phyloP scores from a whole-genome alignment of 1,284 basidiomycete species.

The Fomitopsis palustris region DNA sequence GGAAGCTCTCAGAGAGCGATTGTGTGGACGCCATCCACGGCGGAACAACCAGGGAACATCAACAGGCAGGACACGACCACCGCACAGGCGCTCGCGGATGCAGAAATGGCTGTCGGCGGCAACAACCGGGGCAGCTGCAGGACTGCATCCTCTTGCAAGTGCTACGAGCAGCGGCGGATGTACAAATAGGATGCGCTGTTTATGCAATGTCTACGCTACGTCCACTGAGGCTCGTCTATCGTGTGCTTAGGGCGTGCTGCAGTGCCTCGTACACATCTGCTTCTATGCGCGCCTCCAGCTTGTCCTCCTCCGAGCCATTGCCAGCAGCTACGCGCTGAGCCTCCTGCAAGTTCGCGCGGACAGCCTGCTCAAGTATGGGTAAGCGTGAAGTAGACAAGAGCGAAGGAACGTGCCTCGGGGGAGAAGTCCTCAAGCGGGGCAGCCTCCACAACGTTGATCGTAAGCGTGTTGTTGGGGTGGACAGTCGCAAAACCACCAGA shows the following conservation, averaged over 20 bases:
- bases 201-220: not conserved
- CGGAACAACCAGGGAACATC: not conserved
- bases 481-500: conserved; percentile 98
- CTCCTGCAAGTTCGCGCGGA: conserved; percentile 88
- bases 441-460: conserved; percentile 97
- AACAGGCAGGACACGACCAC: not conserved
- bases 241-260: conserved; percentile 75
- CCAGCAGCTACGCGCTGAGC: conserved; percentile 82
- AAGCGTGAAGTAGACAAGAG: not conserved
- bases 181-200: not conserved
- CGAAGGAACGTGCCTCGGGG: conserved; percentile 55
- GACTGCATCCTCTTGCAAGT: not conserved
- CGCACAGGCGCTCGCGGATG: not conserved
- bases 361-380: conserved; percentile 51
- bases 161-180: not conserved
- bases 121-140: not conserved
- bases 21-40: not conserved
- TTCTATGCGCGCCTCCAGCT: conserved; percentile 93
- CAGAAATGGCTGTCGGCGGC: not conserved
- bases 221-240: conserved; percentile 34
- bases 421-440: conserved; percentile 93
- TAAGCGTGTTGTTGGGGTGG: conserved; percentile 95
- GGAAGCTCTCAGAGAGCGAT: not conserved
- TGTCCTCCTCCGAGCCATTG: conserved; percentile 89
- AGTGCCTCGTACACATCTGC: conserved; percentile 95